A percentile compares a stretch with the other conserved stretches of the same genome.
Conservation (phyloP, 2,329 filamentous ascomycete species). For the Phyllosticta paracitricarpa region DNA sequence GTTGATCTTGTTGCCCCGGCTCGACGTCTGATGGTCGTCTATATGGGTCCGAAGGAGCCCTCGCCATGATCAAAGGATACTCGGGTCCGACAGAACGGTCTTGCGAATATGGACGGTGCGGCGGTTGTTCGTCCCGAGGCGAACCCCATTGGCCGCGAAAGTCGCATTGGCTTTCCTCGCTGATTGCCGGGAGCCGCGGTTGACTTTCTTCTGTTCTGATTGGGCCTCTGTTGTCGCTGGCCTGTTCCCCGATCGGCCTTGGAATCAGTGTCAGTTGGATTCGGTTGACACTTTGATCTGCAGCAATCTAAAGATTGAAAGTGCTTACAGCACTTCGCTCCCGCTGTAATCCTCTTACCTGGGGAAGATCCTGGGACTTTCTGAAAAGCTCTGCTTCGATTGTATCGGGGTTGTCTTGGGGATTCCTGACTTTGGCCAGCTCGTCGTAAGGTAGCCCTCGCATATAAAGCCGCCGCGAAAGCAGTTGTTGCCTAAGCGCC, state of each 20-base stretch:
- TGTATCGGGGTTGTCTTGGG: constrained; percentile 64
- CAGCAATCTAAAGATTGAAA: too few species aligned
- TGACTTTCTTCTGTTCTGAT: not conserved
- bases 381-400: constrained; percentile 56
- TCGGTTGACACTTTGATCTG: too few species aligned
- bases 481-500: constrained; percentile 57
- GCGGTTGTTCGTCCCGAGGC: not conserved
- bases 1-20: not conserved
- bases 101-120: not conserved
- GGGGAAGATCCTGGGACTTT: constrained; percentile 13
- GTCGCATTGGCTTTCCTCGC: not conserved
- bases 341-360: not conserved
- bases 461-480: constrained; percentile 82
- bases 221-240: not conserved
- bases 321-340: too few species aligned
- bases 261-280: too few species aligned
- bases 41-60: not conserved
- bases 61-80: not conserved
- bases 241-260: not conserved
- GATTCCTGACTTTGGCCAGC: constrained; percentile 70
- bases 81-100: not conserved
- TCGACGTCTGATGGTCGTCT: not conserved
- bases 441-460: constrained; percentile 76
- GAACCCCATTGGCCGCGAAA: not conserved
- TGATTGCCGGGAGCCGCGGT: not conserved